Base-by-base conservation (phyloP, 805 yeast genomes). In the Kluyveromyces wickerhamii region DNA sequence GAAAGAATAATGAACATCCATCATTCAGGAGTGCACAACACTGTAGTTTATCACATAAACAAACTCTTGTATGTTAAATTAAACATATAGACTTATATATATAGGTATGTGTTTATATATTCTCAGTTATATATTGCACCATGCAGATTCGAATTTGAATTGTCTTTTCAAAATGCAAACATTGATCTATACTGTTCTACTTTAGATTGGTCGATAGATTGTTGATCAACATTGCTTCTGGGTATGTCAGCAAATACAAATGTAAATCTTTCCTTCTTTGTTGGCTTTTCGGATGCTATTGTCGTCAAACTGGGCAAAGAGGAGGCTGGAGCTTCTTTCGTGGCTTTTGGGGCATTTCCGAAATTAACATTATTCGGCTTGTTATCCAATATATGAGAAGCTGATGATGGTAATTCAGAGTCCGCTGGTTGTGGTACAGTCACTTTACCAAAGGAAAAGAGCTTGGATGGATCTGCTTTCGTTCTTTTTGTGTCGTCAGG, bases 171-270 rank as follows among this genome's bases (percentile, higher is more conserved):
- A 40, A 52, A 54, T 10, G 43, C 32, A 35, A 43, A 54, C 35
- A 42, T 21, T 5, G 48, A 39, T 34, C 37, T 47, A 36, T 31
- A 52, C 16, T 38, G 29, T 25, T 51, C 46, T 12, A 52, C 51
- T 27, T 46, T 43, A 5, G 34, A 15, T 7, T 51, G 47, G 30
- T 48, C 49, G 10, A 51, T 25, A 4, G 34, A 12, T 5, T 15
- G 25, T 2, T 41, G 22, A 27, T 34, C 42, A 7, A 48, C 38
- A 11, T 40, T 32, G 7, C 55, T 50, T n/a, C 29, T 13, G n/a
- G 36, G 25, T 3, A 51, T 45, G 6, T 37, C 25, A 11, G 48
- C 55, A 35, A 52, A 49, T 13, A 40, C 45, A 26, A 35, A 52
- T 8, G 7, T n/a, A n/a, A n/a, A n/a, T n/a, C n/a, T n/a, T n/a